Evolutionary conservation across 805 yeast genomes (phyloP), one percentile per base, ranked within the genome.

Genomic region (Danielozyma ontarioensis): DNA sequence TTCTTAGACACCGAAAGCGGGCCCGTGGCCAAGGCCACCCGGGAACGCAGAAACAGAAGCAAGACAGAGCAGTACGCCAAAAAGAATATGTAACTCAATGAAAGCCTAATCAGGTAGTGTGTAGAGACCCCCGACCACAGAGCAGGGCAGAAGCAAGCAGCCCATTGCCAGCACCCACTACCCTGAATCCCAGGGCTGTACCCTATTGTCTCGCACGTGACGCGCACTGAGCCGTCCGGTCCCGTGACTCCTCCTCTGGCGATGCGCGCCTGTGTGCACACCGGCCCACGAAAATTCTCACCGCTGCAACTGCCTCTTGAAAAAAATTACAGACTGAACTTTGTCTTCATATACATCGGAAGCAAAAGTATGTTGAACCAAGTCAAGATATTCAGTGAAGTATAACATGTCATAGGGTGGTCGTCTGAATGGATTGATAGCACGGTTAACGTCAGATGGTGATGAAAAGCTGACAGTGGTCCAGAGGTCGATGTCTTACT

Each of bases 1-100:
- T 55, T 78, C 42, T 68, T 90, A 47, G 81, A 82, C 57, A 89
- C 98, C n/a, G 94, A 86, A 63, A 85, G 90, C 45, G 95, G 95
- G 40, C 80, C 80, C 31, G 78, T 78, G 50, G 94, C 90, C 25
- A 83, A 80, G 59, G 70, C 71, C 17, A 75, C 73, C 41, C 76
- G 96, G 68, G 94, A 83, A 59, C 69, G 57, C 40, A 74, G 72
- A 55, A 72, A 74, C 77, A 76, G 66, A 48, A 55, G 48, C 48
- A 74, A 57, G 51, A 79, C 83, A 46, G 78, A 78, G 48, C 61
- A 59, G 35, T 25, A 28, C n/a, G 37, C 36, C 17, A 46, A 41
- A 44, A 45, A 44, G 38, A 35, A 27, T 21, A 21, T 21, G 23
- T 21, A 21, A 11, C 23, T 11, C 7, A 11, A 21, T 21, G 11